Conservation (phyloP, 2,329 filamentous ascomycete genomes). For the Pseudogymnoascus sp. region DNA sequence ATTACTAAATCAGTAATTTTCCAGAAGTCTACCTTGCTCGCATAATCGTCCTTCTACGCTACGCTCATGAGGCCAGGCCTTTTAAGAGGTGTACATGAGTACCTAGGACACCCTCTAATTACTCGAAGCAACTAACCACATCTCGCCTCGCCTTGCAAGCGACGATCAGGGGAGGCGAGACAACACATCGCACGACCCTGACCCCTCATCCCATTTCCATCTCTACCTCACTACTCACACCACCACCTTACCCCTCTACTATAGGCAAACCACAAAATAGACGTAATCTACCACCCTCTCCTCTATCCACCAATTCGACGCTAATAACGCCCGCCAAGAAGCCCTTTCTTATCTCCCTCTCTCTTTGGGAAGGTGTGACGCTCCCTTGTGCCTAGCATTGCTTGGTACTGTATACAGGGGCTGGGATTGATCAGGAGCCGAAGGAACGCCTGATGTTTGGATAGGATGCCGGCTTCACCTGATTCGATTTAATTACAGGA, state of each 20-base stretch:
- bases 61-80: background rate
- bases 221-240: background rate
- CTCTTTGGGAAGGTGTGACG: background rate
- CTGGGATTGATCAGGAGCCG: background rate
- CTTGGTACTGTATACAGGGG: constrained; percentile 1
- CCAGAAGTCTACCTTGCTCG: too few relatives aligned
- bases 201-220: background rate
- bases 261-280: background rate
- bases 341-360: background rate
- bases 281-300: background rate
- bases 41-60: background rate
- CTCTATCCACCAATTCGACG: background rate
- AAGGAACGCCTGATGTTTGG: background rate
- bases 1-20: too few relatives aligned
- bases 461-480: background rate
- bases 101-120: background rate
- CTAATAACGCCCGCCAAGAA: background rate
- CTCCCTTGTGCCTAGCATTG: constrained; percentile 1
- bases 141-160: background rate
- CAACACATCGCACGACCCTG: background rate
- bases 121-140: background rate
- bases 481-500: background rate
- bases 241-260: background rate
- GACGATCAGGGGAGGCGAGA: background rate
- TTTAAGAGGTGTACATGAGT: background rate